Evolutionary conservation across 257 asterid species (phyloP).

Genomic region (Nemophila menziesii): DNA sequence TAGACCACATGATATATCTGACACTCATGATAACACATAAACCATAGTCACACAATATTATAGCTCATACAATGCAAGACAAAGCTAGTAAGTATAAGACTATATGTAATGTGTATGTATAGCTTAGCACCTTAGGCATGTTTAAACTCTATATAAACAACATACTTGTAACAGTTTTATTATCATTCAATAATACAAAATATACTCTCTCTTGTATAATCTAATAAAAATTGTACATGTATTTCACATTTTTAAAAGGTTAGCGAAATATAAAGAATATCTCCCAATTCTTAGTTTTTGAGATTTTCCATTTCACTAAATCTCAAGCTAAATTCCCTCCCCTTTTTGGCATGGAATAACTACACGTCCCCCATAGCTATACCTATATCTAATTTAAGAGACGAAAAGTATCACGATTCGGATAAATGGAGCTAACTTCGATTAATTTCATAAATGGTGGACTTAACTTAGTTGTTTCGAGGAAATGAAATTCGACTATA

Average conservation of each 20-base stretch:
- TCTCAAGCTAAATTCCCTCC: constrained; percentile 9
- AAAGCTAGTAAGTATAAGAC: too few species aligned
- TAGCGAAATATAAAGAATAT: constrained; percentile 41
- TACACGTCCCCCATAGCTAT: constrained; percentile 4
- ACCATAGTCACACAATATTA: too few species aligned
- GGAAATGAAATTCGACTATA: constrained; percentile 5
- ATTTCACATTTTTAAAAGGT: constrained; percentile 16
- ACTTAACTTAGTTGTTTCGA: constrained; percentile 5
- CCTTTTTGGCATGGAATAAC: constrained; percentile 2
- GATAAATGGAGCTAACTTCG: constrained; percentile 11
- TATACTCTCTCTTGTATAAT: too few species aligned
- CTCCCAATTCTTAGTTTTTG: constrained; percentile 12
- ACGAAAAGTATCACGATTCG: neutral
- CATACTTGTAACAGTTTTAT: too few species aligned
- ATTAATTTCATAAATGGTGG: neutral
- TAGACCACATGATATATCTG: too few species aligned
- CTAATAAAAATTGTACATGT: constrained; percentile 8
- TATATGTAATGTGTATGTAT: too few species aligned
- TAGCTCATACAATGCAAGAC: too few species aligned
- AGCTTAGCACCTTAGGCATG: too few species aligned
- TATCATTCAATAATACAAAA: too few species aligned
- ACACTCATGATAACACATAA: too few species aligned
- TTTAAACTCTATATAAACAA: too few species aligned
- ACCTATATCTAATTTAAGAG: constrained; percentile 7
- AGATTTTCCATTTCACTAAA: constrained; percentile 4